These are phyloP conservation scores for Anisodus tanguticus DNA, from an alignment of 257 asterid species.

Conservation along the genomic window DNA sequence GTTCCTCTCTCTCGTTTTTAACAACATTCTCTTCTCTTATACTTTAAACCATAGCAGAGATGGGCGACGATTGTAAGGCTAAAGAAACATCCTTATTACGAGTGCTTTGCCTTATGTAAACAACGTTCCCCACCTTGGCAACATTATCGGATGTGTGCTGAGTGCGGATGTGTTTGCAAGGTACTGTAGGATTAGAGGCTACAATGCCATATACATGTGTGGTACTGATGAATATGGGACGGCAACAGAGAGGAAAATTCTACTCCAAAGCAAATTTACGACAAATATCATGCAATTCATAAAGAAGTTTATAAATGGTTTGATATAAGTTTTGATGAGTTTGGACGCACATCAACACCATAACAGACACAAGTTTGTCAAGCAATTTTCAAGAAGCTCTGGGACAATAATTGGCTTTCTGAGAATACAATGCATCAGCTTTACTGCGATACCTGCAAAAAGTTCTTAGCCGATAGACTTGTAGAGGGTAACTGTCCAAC, in stretches of 20 bases:
- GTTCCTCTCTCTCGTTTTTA: too few species aligned
- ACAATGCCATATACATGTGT: constrained; percentile 74
- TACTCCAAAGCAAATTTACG: constrained; percentile 87
- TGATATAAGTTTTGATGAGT: constrained; percentile 76
- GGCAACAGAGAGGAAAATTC: constrained; percentile 93
- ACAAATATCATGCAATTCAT: constrained; percentile 85
- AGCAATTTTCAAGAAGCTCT: constrained; percentile 68
- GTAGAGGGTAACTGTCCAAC: constrained; percentile 88
- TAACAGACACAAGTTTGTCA: constrained; percentile 90
- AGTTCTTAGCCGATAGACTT: constrained; percentile 85
- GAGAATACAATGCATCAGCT: constrained; percentile 88
- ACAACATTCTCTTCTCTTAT: too few species aligned
- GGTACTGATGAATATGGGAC: constrained; percentile 99
- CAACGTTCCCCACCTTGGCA: constrained; percentile 98
- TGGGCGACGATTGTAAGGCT: constrained; percentile 41
- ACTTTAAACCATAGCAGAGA: too few species aligned
- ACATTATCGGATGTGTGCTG: constrained; percentile 96
- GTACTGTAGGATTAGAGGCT: constrained; percentile 81
- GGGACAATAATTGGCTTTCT: constrained; percentile 73
- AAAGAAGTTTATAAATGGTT: constrained; percentile 83
- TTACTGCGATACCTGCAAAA: constrained; percentile 69
- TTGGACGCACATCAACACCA: constrained; percentile 88
- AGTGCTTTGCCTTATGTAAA: constrained; percentile 96
- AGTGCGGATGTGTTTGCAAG: constrained; percentile 96
- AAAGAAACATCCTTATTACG: constrained; percentile 80